These are phyloP conservation scores for Inonotus hispidus DNA, from an alignment of 1,284 basidiomycete genomes.

Conservation along the genomic window DNA sequence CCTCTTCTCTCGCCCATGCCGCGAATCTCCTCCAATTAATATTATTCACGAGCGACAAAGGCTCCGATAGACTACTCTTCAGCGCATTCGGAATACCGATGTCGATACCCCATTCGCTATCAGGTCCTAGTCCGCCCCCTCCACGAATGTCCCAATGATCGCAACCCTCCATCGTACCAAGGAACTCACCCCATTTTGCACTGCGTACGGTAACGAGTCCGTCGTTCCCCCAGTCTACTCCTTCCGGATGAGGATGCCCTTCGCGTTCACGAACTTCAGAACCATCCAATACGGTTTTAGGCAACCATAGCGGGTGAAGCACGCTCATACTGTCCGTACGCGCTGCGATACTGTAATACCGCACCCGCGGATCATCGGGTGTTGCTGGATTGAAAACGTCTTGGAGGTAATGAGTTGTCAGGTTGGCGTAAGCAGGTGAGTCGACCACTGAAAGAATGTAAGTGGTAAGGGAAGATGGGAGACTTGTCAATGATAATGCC, in stretches of 20 bases:
- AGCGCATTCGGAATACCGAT: conserved; percentile 35
- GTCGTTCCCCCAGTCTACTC: conserved; percentile 78
- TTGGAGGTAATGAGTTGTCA: conserved; percentile 83
- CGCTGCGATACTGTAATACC: conserved; percentile 90
- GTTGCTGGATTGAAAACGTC: conserved; percentile 89
- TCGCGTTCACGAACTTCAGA: conserved; percentile 51
- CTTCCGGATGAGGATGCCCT: conserved; percentile 29
- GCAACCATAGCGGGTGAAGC: conserved; percentile 96
- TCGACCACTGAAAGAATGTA: conserved; percentile 91
- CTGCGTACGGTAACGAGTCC: conserved; percentile 88
- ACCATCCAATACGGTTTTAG: conserved; percentile 89
- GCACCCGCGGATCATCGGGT: conserved; percentile 79
- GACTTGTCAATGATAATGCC: conserved; percentile 40
- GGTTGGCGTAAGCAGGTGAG: conserved; percentile 94
- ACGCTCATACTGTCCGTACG: conserved; percentile 69
- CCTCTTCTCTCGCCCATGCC: conserved; percentile 52
- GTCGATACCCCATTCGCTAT: conserved; percentile 55
- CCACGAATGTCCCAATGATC: conserved; percentile 98
- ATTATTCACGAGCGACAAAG: conserved; percentile 7
- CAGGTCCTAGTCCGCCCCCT: conserved; percentile 37
- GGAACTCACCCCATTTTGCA: conserved; percentile 90
- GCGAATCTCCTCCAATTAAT: conserved; percentile 48
- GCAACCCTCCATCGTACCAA: conserved; percentile 85
- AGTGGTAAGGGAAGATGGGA: conserved; percentile 81
- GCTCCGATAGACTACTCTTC: conserved; percentile 15